phyloP scores from a whole-genome alignment of 2,329 filamentous ascomycete genomes.

The Sarocladium kiliense region DNA sequence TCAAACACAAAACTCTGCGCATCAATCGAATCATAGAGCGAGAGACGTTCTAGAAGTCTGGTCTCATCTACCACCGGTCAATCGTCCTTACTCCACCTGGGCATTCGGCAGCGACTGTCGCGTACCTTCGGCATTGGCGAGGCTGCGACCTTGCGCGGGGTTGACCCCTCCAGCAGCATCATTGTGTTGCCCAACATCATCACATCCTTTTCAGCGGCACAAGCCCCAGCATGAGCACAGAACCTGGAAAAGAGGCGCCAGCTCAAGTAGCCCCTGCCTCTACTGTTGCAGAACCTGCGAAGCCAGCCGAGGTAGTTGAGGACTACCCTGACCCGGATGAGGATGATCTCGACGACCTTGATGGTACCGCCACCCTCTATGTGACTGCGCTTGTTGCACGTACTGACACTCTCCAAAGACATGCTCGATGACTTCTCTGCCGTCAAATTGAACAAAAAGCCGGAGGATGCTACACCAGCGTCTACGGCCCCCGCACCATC shows the following conservation, averaged over 20 bases:
- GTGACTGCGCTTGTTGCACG: not conserved
- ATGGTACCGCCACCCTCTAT: slow-evolving; percentile 52
- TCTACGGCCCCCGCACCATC: slow-evolving; percentile 19
- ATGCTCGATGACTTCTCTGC: slow-evolving; percentile 88
- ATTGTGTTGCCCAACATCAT: not conserved
- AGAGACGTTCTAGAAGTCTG: not conserved
- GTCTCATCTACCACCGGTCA: not conserved
- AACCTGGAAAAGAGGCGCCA: slow-evolving; percentile 2
- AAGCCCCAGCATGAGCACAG: not conserved
- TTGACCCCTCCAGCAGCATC: slow-evolving; percentile 1
- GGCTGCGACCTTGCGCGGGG: slow-evolving; percentile 4
- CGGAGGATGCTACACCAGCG: slow-evolving; percentile 19
- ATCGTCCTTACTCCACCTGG: not conserved
- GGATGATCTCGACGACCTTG: slow-evolving; percentile 85
- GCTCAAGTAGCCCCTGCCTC: not conserved
- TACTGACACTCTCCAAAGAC: slow-evolving; percentile 47
- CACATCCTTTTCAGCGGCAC: not conserved
- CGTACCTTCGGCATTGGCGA: not conserved
- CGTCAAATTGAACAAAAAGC: slow-evolving; percentile 40
- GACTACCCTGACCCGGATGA: slow-evolving; percentile 85
- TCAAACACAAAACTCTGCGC: not conserved
- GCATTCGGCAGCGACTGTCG: not conserved
- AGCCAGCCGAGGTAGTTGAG: slow-evolving; percentile 27
- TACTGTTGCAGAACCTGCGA: slow-evolving; percentile 14
- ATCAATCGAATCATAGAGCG: not conserved